Conservation (phyloP, 495 filamentous ascomycete species). For the Podospora fimiseda region DNA sequence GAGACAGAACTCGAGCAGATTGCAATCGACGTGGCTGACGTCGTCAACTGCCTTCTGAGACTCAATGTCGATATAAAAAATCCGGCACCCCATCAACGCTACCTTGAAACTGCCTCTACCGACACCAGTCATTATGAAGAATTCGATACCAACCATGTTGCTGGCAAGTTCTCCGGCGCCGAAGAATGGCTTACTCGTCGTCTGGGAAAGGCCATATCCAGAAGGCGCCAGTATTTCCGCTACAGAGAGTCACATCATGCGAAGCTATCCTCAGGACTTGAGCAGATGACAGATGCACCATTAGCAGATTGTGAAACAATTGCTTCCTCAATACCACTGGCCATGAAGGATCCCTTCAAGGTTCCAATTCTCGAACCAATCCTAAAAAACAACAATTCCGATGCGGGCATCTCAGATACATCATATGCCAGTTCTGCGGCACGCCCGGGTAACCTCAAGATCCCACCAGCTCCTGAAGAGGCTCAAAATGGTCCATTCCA, state of each 20-base stretch:
- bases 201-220: slow-evolving; percentile 38
- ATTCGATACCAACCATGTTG: slow-evolving; percentile 9
- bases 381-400: slow-evolving; percentile 18
- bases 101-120: slow-evolving; percentile 6
- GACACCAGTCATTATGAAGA: slow-evolving; percentile 12
- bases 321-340: slow-evolving; percentile 13
- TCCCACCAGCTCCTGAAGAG: slow-evolving; percentile 17
- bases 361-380: not conserved
- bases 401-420: slow-evolving; percentile 16
- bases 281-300: not conserved
- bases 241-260: slow-evolving; percentile 37
- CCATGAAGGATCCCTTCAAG: not conserved
- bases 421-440: slow-evolving; percentile 13
- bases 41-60: slow-evolving; percentile 17
- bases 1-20: slow-evolving; percentile 14
- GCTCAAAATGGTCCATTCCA: slow-evolving; percentile 22
- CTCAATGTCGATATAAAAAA: slow-evolving; percentile 19
- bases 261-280: slow-evolving; percentile 29
- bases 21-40: slow-evolving; percentile 4
- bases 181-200: slow-evolving; percentile 20
- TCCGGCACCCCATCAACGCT: slow-evolving; percentile 24
- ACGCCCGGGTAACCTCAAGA: not conserved
- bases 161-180: not conserved
- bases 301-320: slow-evolving; percentile 9
- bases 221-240: slow-evolving; percentile 34